Conservation (phyloP, 495 filamentous ascomycete genomes). For the Penicillium bialowiezense region DNA sequence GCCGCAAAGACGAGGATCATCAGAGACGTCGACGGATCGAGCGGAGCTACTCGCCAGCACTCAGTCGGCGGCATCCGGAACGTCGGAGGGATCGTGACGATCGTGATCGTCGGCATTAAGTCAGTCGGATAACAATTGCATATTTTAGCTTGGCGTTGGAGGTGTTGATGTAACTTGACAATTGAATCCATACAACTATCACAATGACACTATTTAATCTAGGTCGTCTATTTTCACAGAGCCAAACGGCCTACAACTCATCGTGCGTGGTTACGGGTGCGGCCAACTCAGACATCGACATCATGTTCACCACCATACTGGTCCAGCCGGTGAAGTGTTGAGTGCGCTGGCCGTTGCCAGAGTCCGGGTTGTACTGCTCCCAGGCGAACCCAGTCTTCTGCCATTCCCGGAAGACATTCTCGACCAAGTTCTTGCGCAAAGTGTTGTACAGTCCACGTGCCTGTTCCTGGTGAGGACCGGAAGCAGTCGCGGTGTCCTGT, state of each 20-base stretch:
- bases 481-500: slow-evolving; percentile 42
- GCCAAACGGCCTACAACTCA: slow-evolving; percentile 31
- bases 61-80: slow-evolving; percentile 25
- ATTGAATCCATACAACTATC: slow-evolving; percentile 2
- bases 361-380: slow-evolving; percentile 98
- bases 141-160: slow-evolving; percentile 11
- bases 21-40: slow-evolving; percentile 20
- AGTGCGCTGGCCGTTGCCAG: slow-evolving; percentile 85
- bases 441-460: slow-evolving; percentile 72
- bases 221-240: slow-evolving; percentile 24
- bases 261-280: slow-evolving; percentile 31
- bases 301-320: slow-evolving; percentile 94
- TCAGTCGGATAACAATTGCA: neutral
- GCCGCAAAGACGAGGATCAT: slow-evolving; percentile 22
- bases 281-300: slow-evolving; percentile 74
- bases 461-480: slow-evolving; percentile 65
- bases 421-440: slow-evolving; percentile 79
- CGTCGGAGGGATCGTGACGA: slow-evolving; percentile 27
- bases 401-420: slow-evolving; percentile 87
- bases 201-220: slow-evolving; percentile 16
- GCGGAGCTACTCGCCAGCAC: slow-evolving; percentile 28
- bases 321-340: slow-evolving; percentile 99
- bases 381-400: slow-evolving; percentile 91
- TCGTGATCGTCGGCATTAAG: slow-evolving; percentile 22
- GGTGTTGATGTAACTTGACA: slow-evolving; percentile 4